These are phyloP conservation scores for Thuja plicata DNA, from an alignment of 83 land plant species.

Conservation along the genomic window DNA sequence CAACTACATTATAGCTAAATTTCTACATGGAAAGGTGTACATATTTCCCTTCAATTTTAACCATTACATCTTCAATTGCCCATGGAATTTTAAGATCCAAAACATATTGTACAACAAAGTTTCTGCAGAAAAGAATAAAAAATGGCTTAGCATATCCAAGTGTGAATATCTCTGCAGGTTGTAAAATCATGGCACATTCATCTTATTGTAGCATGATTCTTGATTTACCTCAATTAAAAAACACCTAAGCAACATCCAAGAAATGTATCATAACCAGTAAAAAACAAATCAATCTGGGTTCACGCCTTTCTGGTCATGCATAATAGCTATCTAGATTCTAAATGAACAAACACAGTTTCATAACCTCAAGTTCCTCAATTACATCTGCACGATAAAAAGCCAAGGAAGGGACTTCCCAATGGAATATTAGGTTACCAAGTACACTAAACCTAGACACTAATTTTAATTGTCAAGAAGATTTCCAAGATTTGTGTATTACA, in stretches of 20 bases:
- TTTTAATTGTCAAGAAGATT: neutral
- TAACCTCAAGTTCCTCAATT: neutral
- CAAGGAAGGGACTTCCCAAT: neutral
- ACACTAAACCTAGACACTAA: neutral
- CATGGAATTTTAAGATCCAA: slow-evolving; percentile 23
- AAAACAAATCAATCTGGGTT: neutral
- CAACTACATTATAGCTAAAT: slow-evolving; percentile 32
- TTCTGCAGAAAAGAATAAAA: slow-evolving; percentile 21
- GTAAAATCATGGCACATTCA: neutral
- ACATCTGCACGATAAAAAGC: neutral
- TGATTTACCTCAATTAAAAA: neutral
- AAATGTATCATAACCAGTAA: neutral
- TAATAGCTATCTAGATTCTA: neutral
- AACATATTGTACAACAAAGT: slow-evolving; percentile 31
- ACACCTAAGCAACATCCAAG: neutral
- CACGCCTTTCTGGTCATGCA: neutral
- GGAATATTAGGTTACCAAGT: neutral
- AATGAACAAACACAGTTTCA: neutral
- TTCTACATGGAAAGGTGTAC: slow-evolving; percentile 30
- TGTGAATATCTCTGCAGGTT: neutral
- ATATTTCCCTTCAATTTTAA: slow-evolving; percentile 22
- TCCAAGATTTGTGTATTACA: neutral
- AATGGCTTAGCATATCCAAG: neutral
- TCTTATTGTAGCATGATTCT: neutral
- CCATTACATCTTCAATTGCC: slow-evolving; percentile 19